A percentile compares a stretch with the other conserved stretches of the same genome.
phyloP scores from a whole-genome alignment of 768 basidiomycete species.

The Tylopilus intermedius region DNA sequence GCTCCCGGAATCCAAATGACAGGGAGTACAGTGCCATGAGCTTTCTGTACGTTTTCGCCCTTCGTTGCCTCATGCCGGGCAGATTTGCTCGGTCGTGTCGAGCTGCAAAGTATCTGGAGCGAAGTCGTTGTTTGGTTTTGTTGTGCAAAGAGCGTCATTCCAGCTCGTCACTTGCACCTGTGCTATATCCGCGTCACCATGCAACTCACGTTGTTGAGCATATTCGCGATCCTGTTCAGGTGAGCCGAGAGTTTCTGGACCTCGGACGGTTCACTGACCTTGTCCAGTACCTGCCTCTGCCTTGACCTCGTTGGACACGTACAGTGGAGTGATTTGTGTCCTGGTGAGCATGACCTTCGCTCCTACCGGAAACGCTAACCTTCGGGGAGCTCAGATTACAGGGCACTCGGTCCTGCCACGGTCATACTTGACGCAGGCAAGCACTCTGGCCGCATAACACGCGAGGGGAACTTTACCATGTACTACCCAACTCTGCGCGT shows the following conservation, averaged over 20 bases:
- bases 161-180: background rate
- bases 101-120: background rate
- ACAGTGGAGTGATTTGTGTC: conserved; percentile 68
- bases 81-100: background rate
- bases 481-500: conserved; percentile 30
- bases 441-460: conserved; percentile 47
- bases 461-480: conserved; percentile 65
- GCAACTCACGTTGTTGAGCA: conserved; percentile 10
- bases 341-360: conserved; percentile 36
- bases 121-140: conserved; percentile 22
- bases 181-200: conserved; percentile 8
- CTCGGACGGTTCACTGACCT: background rate
- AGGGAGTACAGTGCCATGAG: conserved; percentile 88
- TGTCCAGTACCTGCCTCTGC: conserved; percentile 31
- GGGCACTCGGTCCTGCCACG: conserved; percentile 50
- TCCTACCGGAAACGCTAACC: conserved; percentile 11
- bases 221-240: conserved; percentile 14
- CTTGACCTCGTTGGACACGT: conserved; percentile 59
- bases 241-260: background rate
- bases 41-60: conserved; percentile 91
- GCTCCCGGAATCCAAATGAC: conserved; percentile 86
- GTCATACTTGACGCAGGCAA: conserved; percentile 59
- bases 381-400: conserved; percentile 27
- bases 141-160: conserved; percentile 13
- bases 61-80: conserved; percentile 80